These are phyloP conservation scores for Penicillium steckii DNA, from an alignment of 495 filamentous ascomycete species.

Conservation along the genomic window DNA sequence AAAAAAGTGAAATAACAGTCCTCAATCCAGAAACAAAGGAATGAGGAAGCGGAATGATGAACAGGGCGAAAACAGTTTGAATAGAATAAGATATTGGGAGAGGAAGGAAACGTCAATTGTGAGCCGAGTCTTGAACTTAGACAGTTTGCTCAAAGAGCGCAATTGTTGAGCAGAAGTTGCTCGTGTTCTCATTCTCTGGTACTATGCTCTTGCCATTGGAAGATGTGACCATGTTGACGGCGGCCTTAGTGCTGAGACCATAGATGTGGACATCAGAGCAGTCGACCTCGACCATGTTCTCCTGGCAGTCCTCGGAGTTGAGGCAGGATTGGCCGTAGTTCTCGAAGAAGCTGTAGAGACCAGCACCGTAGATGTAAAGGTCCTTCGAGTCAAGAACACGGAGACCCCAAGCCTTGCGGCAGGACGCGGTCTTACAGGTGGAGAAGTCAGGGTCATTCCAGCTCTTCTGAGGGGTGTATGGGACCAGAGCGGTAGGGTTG, in stretches of 20 bases:
- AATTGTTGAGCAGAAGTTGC: slow-evolving; percentile 75
- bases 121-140: slow-evolving; percentile 1
- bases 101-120: not conserved
- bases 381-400: slow-evolving; percentile 69
- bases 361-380: slow-evolving; percentile 72
- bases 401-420: slow-evolving; percentile 82
- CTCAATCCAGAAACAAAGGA: not conserved
- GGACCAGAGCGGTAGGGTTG: slow-evolving; percentile 72
- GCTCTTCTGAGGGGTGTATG: slow-evolving; percentile 59
- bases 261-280: slow-evolving; percentile 69
- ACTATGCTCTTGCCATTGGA: slow-evolving; percentile 50
- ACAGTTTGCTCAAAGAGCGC: slow-evolving; percentile 54
- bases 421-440: slow-evolving; percentile 58
- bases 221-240: slow-evolving; percentile 77
- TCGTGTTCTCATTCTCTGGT: slow-evolving; percentile 62
- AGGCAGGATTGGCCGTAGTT: slow-evolving; percentile 83
- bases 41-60: not conserved
- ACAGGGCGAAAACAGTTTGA: not conserved
- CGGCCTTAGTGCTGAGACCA: slow-evolving; percentile 83
- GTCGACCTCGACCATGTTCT: slow-evolving; percentile 84
- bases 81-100: not conserved
- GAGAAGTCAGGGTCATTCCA: slow-evolving; percentile 78
- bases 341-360: slow-evolving; percentile 85
- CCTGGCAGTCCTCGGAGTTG: slow-evolving; percentile 72
- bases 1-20: slow-evolving; percentile 2